Percentiles rank a stretch among this genome's conserved stretches.
Evolutionary conservation across 1,284 basidiomycete genomes (phyloP).

Genomic region (Veloboletus limbatus): DNA sequence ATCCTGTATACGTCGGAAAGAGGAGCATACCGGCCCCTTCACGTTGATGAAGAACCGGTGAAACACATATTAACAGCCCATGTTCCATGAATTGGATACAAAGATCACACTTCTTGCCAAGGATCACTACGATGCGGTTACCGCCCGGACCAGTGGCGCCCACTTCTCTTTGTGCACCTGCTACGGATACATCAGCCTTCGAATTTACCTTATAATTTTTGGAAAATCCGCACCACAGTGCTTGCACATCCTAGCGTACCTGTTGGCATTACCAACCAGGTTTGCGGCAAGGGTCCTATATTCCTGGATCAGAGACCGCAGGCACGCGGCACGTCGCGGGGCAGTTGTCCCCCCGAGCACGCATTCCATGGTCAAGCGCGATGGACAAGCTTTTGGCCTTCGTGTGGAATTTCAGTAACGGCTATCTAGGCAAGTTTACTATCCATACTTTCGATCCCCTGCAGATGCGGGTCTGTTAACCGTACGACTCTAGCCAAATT

Average conservation of each 20-base stretch:
- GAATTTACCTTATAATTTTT: constrained; percentile 4
- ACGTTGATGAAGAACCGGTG: too few relatives aligned
- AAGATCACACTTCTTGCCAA: too few relatives aligned
- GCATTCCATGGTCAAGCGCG: constrained; percentile 32
- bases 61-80: too few relatives aligned
- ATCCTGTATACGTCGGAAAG: too few relatives aligned
- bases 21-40: too few relatives aligned
- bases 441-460: neutral
- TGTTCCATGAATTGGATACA: too few relatives aligned
- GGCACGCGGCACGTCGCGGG: constrained; percentile 32
- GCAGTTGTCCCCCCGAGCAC: constrained; percentile 28
- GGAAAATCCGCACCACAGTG: constrained; percentile 12
- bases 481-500: constrained; percentile 24
- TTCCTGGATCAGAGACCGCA: constrained; percentile 20
- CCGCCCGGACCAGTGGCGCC: constrained; percentile 34
- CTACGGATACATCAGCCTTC: constrained; percentile 13
- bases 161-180: constrained; percentile 24
- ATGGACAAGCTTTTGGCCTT: constrained; percentile 30
- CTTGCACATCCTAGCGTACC: constrained; percentile 12
- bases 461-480: constrained; percentile 1
- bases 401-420: constrained; percentile 30
- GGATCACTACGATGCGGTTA: too few relatives aligned
- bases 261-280: constrained; percentile 31
- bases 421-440: constrained; percentile 33
- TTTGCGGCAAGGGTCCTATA: constrained; percentile 24